Base-by-base conservation (phyloP, 2,329 filamentous ascomycete species). In the Phialophora chinensis region DNA sequence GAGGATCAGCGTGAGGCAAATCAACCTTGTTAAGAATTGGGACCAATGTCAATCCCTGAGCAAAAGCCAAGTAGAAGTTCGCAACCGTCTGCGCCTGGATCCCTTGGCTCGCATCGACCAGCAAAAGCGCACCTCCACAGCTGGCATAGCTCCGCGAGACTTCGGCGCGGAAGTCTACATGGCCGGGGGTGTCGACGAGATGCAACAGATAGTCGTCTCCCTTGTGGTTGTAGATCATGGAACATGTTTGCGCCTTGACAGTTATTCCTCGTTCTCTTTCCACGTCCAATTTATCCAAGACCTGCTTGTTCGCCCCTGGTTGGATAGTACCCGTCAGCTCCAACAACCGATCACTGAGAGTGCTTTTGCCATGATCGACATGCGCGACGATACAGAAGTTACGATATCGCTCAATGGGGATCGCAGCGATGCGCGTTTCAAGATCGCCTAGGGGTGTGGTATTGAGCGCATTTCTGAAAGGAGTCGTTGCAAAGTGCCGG, bases 331-430 rank as follows among this genome's bases (percentile, higher is more conserved):
- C 94, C 0, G 95, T 99, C 70, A 96, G 84, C 83, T 99, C 95
- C 69, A 99, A 86, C 62, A 99, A 82, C 2, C 95, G 90, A 75
- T 99, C 95, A 72, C 90, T 94, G 61, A 99, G 88, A 4, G 95
- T 99, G 76, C 91, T 96, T 80, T 99, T 99, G 74, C 95, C 95
- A 88, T 99, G 95, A 78, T 99, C 95, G 76, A 99, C 96, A 78
- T 99, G 95, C 10, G 95, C 95, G 60, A 99, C 94, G 75, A 99
- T 98, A 80, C 95, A 99, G 78, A 99, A 99, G 79, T 99, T 99
- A 69, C 95, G 90, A 75, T 86, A 85, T 44, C 82, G 78, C 44
- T 84, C 82, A 61, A 85, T 79, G 7, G 83, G 83, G 60, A 85
- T 84, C 3, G 77, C 78, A 4, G 79, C 76, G 42, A 85, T 84